Evolutionary conservation across 257 asterid genomes (phyloP).

Genomic region (Thymus quinquecostatus): DNA sequence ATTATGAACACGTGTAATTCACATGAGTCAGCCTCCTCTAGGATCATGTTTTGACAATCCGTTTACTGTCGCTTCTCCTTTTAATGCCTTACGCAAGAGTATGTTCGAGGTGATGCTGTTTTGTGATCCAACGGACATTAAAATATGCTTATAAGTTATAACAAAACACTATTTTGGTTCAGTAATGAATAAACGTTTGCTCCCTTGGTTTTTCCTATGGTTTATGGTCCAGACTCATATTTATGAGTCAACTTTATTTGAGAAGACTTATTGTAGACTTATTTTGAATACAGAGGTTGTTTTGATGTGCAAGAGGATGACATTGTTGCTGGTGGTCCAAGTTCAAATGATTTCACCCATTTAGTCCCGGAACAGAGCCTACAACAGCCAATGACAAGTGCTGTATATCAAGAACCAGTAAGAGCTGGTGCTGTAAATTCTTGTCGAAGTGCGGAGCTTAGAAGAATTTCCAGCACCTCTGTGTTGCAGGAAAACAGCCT

Average conservation of each 20-base stretch:
- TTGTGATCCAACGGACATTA: constrained; percentile 6
- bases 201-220: background rate
- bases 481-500: constrained; percentile 57
- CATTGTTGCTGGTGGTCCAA: constrained; percentile 59
- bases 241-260: constrained; percentile 37
- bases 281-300: constrained; percentile 70
- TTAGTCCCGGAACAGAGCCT: constrained; percentile 56
- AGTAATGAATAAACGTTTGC: background rate
- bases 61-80: constrained; percentile 1
- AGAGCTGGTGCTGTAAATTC: constrained; percentile 48
- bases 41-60: constrained; percentile 18
- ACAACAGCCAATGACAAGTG: constrained; percentile 40
- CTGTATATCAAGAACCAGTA: constrained; percentile 50
- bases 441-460: constrained; percentile 52
- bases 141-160: constrained; percentile 19
- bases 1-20: too few species aligned
- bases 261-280: constrained; percentile 36
- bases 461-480: constrained; percentile 58
- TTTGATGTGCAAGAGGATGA: constrained; percentile 91
- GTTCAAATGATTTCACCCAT: constrained; percentile 59
- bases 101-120: background rate
- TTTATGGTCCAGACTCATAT: background rate
- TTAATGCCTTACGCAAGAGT: background rate
- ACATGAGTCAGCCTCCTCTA: background rate
- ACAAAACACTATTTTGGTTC: background rate